Base-by-base conservation (phyloP, 805 yeast genomes). In the Candida chilensis region DNA sequence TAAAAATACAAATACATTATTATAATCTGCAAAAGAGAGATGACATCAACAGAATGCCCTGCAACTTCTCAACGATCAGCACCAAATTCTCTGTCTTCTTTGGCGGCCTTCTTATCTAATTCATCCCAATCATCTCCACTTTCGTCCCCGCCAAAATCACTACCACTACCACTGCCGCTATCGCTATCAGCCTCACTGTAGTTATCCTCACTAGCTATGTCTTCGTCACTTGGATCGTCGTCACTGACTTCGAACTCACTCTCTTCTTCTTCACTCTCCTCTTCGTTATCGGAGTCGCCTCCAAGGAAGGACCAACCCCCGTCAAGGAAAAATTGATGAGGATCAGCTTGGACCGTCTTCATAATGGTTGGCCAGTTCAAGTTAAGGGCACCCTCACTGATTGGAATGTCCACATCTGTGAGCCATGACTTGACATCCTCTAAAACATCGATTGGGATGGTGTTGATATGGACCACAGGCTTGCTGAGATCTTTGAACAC, bases 231-330 rank as follows among this genome's bases (percentile, higher is more conserved):
- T 27, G 74, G 74, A 45, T 72, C 74, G 29, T 71, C 80, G 31
- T 74, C 74, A 33, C 69, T 55, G 12, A 65, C 77, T 50, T 79
- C 85, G 43, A 78, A 79, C 46, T 80, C 94, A 27, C 66, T 60
- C 46, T 80, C 92, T 36, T 74, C 82, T 27, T 73, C 78, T 26
- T 72, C 82, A 28, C 70, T 77, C 13, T 73, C 82, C 19, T 64
- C 74, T 37, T 75, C 94, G 29, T 72, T 81, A 35, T 79, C 95
- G 14, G 88, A 87, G 27, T 78, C 90, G 25, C 92, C 90, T 17
- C 87, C 84, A 54, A 92, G 71, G 71, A 92, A 86, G 17, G 75
- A 71, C 98, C 98, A 92, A 32, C 98, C 98, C 33, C 97, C 98
- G 46, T 85, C 94, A 28, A 72, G 60, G 57, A 88, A 92, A 61